Conservation (phyloP, 1,139 yeast genomes). For the Yamadazyma taylorii region DNA sequence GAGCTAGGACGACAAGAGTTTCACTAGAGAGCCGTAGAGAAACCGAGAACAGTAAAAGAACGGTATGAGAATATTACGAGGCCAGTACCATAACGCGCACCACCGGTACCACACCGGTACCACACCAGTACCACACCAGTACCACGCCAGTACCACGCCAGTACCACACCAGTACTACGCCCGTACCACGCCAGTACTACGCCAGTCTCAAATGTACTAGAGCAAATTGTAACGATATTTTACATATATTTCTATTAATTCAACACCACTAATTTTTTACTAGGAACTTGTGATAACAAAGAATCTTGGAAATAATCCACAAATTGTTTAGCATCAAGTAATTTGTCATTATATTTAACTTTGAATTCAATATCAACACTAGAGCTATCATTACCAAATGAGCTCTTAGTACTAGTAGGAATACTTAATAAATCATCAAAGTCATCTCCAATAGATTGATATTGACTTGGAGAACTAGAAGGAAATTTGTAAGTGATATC, state of each 20-base stretch:
- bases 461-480: constrained; percentile 2
- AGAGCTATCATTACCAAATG: constrained; percentile 6
- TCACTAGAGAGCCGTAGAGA: no score
- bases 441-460: constrained; percentile 18
- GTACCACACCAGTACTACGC: no score
- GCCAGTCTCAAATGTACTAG: no score
- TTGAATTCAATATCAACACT: constrained; percentile 49
- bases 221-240: no score
- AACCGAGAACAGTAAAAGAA: no score
- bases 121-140: no score
- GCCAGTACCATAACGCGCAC: no score
- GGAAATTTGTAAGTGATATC: constrained; percentile 30
- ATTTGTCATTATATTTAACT: constrained; percentile 33
- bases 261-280: constrained; percentile 16
- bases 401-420: constrained; percentile 6
- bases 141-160: no score
- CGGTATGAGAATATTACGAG: no score
- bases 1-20: no score
- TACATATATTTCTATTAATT: constrained; percentile 1
- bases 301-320: constrained; percentile 34
- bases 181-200: no score
- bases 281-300: constrained; percentile 33
- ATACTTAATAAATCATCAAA: constrained; percentile 34
- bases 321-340: constrained; percentile 38
- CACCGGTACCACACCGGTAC: no score